Conservation (phyloP, 345 rosid species). For the Eucalyptus polyanthemos region DNA sequence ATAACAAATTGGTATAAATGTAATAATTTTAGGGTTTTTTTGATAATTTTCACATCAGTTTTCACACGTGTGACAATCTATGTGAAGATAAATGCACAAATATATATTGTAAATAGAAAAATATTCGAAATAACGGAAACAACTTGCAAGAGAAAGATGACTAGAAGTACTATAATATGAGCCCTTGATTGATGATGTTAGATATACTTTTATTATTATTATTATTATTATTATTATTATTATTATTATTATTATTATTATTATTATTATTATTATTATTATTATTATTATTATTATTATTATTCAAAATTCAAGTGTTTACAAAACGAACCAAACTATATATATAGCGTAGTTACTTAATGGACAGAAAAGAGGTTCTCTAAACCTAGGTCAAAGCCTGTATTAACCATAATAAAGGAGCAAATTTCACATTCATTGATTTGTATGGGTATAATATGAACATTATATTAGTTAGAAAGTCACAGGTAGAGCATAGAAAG, state of each 20-base stretch:
- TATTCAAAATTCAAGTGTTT: background rate
- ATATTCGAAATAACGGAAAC: too few species aligned
- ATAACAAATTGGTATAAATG: too few species aligned
- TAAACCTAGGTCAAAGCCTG: background rate
- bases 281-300: too few species aligned
- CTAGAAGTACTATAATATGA: background rate
- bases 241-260: too few species aligned
- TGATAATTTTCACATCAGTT: too few species aligned
- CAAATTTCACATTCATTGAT: background rate
- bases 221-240: too few species aligned
- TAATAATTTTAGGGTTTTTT: too few species aligned
- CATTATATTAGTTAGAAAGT: background rate
- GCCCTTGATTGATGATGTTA: background rate
- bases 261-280: too few species aligned
- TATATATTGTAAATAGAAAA: too few species aligned
- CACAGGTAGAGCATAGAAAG: background rate
- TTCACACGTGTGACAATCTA: too few species aligned
- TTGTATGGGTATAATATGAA: background rate
- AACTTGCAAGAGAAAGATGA: background rate
- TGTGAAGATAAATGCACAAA: fast-evolving
- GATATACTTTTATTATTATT: background rate
- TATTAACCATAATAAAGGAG: background rate
- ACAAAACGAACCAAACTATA: background rate
- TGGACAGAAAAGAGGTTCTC: background rate
- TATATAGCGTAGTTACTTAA: background rate